phyloP scores from a whole-genome alignment of 768 basidiomycete species.

The Tulasnella sp. region DNA sequence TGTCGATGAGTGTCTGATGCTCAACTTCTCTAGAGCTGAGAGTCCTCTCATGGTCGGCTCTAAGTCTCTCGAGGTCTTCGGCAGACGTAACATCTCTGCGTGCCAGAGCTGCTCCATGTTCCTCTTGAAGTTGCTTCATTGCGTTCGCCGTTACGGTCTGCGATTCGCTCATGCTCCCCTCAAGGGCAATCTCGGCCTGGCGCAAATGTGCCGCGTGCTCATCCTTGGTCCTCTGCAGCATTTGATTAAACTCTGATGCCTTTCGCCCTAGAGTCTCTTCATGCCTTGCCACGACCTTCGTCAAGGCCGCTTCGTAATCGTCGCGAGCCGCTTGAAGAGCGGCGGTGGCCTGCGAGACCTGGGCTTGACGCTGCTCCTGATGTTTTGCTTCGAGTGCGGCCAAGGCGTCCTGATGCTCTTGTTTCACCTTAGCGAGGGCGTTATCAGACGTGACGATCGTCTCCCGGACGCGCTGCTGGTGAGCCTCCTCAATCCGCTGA shows the following conservation, averaged over 20 bases:
- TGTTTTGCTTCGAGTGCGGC: slow-evolving; percentile 18
- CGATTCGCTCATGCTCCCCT: slow-evolving; percentile 65
- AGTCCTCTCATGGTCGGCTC: slow-evolving; percentile 47
- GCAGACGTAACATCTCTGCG: slow-evolving; percentile 54
- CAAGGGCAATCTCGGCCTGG: slow-evolving; percentile 61
- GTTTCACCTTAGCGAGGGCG: slow-evolving; percentile 35
- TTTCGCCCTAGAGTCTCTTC: slow-evolving; percentile 48
- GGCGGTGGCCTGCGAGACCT: slow-evolving; percentile 52
- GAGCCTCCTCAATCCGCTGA: slow-evolving; percentile 37
- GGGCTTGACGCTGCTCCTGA: slow-evolving; percentile 53
- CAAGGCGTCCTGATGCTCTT: slow-evolving; percentile 38
- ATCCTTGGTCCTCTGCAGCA: slow-evolving; percentile 58
- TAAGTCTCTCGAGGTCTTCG: slow-evolving; percentile 55
- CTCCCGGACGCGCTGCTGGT: slow-evolving; percentile 42
- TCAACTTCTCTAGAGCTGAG: slow-evolving; percentile 50
- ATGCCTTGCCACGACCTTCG: slow-evolving; percentile 18
- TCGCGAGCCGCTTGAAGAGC: slow-evolving; percentile 14
- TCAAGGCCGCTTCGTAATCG: slow-evolving; percentile 17
- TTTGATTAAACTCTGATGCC: slow-evolving; percentile 45
- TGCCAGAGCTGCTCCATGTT: slow-evolving; percentile 52
- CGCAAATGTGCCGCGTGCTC: slow-evolving; percentile 67
- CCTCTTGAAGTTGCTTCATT: slow-evolving; percentile 57
- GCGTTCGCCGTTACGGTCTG: slow-evolving; percentile 52
- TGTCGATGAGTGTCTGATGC: slow-evolving; percentile 28
- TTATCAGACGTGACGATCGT: slow-evolving; percentile 46